Evolutionary conservation across 2,329 filamentous ascomycete species (phyloP).

Genomic region (Talaromyces sp.): DNA sequence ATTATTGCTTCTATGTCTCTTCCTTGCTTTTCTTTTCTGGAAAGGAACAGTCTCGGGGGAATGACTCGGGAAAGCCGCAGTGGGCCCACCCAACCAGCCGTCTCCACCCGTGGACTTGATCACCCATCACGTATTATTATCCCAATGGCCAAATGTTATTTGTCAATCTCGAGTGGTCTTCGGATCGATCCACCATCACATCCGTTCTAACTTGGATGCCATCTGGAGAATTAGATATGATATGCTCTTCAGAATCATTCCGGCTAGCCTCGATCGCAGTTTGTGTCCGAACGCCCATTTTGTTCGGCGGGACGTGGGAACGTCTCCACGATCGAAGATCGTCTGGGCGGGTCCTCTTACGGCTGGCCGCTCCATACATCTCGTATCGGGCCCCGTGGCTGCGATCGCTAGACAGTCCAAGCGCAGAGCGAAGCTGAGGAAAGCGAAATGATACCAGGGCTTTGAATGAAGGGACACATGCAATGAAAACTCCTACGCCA

Average conservation of each 20-base stretch:
- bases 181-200: not conserved
- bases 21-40: too few species aligned
- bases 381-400: conserved; percentile 9
- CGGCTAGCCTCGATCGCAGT: conserved; percentile 8
- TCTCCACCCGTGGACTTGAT: too few species aligned
- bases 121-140: not conserved
- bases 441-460: conserved; percentile 18
- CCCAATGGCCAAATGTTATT: too few species aligned
- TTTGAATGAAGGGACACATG: conserved; percentile 27
- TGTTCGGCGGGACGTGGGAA: not conserved
- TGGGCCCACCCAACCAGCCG: too few species aligned
- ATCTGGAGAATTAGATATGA: not conserved
- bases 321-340: conserved; percentile 9
- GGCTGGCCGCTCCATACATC: conserved; percentile 14
- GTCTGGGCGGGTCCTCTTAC: conserved; percentile 15
- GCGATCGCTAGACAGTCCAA: conserved; percentile 12
- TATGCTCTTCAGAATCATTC: conserved; percentile 15
- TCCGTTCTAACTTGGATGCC: conserved; percentile 3
- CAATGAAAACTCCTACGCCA: conserved; percentile 23
- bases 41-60: too few species aligned
- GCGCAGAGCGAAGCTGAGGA: conserved; percentile 10
- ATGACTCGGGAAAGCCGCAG: too few species aligned
- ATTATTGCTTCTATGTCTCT: too few species aligned
- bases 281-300: conserved; percentile 4
- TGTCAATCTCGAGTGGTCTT: too few species aligned